Evolutionary conservation across 352 stramenopile species (phyloP).

Genomic region (Phytopythium oedochilum): DNA sequence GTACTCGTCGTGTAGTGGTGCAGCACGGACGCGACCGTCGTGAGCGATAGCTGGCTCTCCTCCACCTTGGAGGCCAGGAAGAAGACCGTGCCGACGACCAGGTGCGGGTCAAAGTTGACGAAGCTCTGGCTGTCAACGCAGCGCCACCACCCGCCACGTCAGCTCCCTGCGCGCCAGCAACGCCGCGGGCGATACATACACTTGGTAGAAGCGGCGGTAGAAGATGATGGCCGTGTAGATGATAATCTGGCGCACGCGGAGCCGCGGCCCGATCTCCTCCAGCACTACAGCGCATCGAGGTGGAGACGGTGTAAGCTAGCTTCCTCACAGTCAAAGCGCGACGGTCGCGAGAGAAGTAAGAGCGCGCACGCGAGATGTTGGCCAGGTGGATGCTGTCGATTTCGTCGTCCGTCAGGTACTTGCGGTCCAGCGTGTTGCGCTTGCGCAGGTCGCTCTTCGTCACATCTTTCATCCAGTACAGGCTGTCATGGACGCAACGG

Average conservation of each 20-base stretch:
- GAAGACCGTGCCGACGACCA: slow-evolving; percentile 82
- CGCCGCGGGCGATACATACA: slow-evolving; percentile 25
- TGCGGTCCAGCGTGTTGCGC: slow-evolving; percentile 72
- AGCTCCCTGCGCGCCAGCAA: background rate
- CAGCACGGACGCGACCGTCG: slow-evolving; percentile 73
- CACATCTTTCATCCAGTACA: slow-evolving; percentile 90
- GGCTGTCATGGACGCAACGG: slow-evolving; percentile 16
- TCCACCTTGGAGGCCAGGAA: slow-evolving; percentile 87
- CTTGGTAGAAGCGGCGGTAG: slow-evolving; percentile 88
- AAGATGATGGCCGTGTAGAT: slow-evolving; percentile 90
- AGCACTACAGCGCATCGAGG: too few relatives aligned
- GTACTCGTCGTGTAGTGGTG: slow-evolving; percentile 86
- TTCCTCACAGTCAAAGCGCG: too few relatives aligned
- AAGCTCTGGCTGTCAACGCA: slow-evolving; percentile 76
- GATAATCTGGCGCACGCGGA: slow-evolving; percentile 86
- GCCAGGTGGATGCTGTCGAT: slow-evolving; percentile 87
- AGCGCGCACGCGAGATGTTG: slow-evolving; percentile 70
- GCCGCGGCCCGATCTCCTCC: slow-evolving; percentile 74
- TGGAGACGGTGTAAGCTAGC: too few relatives aligned
- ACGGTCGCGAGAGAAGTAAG: background rate
- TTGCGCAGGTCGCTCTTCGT: slow-evolving; percentile 69
- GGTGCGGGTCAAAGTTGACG: slow-evolving; percentile 83
- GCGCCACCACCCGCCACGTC: background rate
- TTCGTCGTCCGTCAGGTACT: slow-evolving; percentile 72
- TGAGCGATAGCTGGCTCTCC: slow-evolving; percentile 78